Evolutionary conservation across 2,329 filamentous ascomycete genomes (phyloP).

Genomic region (Dactylonectria estremocensis): DNA sequence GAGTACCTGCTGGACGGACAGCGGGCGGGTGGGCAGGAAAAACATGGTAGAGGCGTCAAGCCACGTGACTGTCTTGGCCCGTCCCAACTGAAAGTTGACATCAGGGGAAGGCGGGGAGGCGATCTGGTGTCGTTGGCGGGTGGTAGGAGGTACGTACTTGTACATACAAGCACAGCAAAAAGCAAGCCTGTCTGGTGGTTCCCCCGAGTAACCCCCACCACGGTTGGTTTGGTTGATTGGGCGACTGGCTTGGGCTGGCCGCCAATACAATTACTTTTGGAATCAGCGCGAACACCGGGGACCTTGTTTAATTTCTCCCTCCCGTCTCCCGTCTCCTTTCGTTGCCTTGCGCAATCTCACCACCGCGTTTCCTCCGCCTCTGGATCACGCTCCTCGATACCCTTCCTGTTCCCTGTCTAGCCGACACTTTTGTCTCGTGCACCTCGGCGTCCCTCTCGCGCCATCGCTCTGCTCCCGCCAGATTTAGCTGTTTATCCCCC

Average conservation of each 20-base stretch:
- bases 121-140: constrained; percentile 21
- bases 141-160: constrained; percentile 33
- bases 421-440: constrained; percentile 24
- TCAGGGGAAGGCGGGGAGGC: constrained; percentile 32
- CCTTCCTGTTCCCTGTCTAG: constrained; percentile 25
- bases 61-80: constrained; percentile 40
- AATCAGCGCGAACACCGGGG: constrained; percentile 46
- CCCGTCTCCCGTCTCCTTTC: constrained; percentile 21
- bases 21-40: not conserved
- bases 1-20: not conserved
- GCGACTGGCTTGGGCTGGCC: constrained; percentile 41
- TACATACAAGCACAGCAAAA: constrained; percentile 35
- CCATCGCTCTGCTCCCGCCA: constrained; percentile 19
- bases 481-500: constrained; percentile 27
- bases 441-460: constrained; percentile 17
- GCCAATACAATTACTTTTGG: constrained; percentile 42
- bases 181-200: constrained; percentile 30
- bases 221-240: constrained; percentile 55
- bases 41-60: not conserved
- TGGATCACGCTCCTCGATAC: constrained; percentile 24
- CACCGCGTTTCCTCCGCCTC: constrained; percentile 13
- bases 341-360: constrained; percentile 43
- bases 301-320: constrained; percentile 48
- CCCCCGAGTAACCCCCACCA: constrained; percentile 47
- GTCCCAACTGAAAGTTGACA: constrained; percentile 21